phyloP scores from a whole-genome alignment of 2,329 filamentous ascomycete species.

The Scortechinia acanthostroma region DNA sequence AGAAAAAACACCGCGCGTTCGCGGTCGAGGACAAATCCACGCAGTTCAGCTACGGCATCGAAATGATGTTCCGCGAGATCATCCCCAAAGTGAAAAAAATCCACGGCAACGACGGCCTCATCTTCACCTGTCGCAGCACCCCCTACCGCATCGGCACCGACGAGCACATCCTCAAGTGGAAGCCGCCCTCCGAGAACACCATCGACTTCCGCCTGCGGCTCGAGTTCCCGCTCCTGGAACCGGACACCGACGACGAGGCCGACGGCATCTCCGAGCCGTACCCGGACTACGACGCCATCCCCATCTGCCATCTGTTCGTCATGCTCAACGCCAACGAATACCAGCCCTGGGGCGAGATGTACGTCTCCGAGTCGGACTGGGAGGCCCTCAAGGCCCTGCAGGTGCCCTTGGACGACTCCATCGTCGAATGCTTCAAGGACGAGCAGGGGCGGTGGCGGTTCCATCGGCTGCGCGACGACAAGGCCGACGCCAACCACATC shows the following conservation, averaged over 20 bases:
- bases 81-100: slow-evolving; percentile 46
- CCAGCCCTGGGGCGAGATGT: slow-evolving; percentile 40
- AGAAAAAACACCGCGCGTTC: slow-evolving; percentile 42
- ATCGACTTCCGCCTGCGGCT: slow-evolving; percentile 60
- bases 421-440: slow-evolving; percentile 60
- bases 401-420: slow-evolving; percentile 49
- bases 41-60: slow-evolving; percentile 53
- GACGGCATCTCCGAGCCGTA: slow-evolving; percentile 25
- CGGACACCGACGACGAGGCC: slow-evolving; percentile 32
- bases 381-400: slow-evolving; percentile 45
- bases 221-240: slow-evolving; percentile 44
- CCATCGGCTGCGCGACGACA: slow-evolving; percentile 61
- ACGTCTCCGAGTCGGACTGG: slow-evolving; percentile 50
- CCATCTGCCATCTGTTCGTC: slow-evolving; percentile 45
- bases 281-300: slow-evolving; percentile 48
- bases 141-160: slow-evolving; percentile 60
- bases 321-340: slow-evolving; percentile 25
- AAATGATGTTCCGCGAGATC: slow-evolving; percentile 56
- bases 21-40: slow-evolving; percentile 53
- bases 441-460: slow-evolving; percentile 47
- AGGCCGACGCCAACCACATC: slow-evolving; percentile 60
- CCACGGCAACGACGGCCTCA: slow-evolving; percentile 65
- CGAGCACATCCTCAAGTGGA: slow-evolving; percentile 57
- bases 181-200: slow-evolving; percentile 61
- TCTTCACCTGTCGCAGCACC: slow-evolving; percentile 61